A percentile compares a stretch with the other conserved stretches of the same genome.
Conservation (phyloP, 148 eudicot species). For the Vaccinium darrowii region DNA sequence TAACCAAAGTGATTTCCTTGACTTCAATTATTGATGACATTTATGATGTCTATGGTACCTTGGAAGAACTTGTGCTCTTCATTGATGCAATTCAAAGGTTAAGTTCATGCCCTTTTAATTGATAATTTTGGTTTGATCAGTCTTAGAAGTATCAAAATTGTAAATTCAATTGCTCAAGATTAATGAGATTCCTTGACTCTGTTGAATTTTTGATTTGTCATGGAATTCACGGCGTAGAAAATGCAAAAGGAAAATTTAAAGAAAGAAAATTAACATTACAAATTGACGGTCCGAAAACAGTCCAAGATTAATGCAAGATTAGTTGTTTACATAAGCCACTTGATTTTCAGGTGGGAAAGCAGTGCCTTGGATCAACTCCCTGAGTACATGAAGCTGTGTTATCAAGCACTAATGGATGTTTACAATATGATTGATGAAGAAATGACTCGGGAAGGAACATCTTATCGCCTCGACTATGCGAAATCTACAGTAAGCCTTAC, state of each 20-base stretch:
- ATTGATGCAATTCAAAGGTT: conserved; percentile 43
- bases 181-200: not conserved
- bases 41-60: conserved; percentile 38
- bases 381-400: conserved; percentile 34
- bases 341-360: conserved; percentile 42
- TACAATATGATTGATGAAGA: conserved; percentile 41
- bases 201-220: not conserved
- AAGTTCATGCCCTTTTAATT: not conserved
- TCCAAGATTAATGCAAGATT: no score
- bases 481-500: conserved; percentile 29
- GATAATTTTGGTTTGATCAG: not conserved
- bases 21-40: conserved; percentile 38
- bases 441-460: conserved; percentile 28
- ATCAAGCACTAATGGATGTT: conserved; percentile 26
- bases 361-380: conserved; percentile 34
- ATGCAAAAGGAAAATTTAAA: not conserved
- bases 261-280: not conserved
- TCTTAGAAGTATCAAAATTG: not conserved
- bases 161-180: not conserved
- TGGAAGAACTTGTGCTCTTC: conserved; percentile 35
- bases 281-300: no score
- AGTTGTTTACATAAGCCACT: not conserved
- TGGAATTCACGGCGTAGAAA: not conserved
- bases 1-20: conserved; percentile 21
- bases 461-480: conserved; percentile 24